These are phyloP conservation scores for Aspergillus fischeri DNA, from an alignment of 2,329 filamentous ascomycete species.

Conservation along the genomic window DNA sequence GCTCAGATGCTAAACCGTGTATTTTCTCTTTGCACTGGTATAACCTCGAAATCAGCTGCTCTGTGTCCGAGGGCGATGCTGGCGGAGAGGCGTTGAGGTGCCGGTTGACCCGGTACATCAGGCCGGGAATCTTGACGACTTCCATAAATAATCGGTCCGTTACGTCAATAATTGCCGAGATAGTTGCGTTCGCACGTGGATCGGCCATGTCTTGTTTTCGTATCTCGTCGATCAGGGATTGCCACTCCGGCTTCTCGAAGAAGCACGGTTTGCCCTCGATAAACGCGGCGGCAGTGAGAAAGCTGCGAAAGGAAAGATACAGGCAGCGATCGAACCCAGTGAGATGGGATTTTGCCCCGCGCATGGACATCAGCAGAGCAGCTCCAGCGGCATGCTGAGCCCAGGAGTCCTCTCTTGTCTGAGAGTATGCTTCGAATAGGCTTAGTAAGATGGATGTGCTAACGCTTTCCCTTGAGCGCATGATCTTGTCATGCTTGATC, in stretches of 20 bases:
- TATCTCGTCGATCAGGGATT: constrained; percentile 23
- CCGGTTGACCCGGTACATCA: constrained; percentile 12
- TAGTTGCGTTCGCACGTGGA: constrained; percentile 14
- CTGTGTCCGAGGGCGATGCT: background rate
- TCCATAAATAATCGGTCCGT: constrained; percentile 23
- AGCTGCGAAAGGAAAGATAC: constrained; percentile 33
- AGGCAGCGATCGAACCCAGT: constrained; percentile 29
- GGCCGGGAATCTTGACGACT: constrained; percentile 19
- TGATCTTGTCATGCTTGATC: constrained; percentile 18
- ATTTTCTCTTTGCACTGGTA: background rate
- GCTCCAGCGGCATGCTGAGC: constrained; percentile 31
- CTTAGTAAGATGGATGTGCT: constrained; percentile 32
- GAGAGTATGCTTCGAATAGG: constrained; percentile 33
- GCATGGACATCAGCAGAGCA: constrained; percentile 27
- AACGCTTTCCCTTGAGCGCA: constrained; percentile 27
- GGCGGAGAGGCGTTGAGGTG: constrained; percentile 4
- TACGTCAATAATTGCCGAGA: constrained; percentile 21
- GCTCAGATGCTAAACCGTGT: constrained; percentile 1
- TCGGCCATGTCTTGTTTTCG: constrained; percentile 23
- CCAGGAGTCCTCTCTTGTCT: constrained; percentile 30
- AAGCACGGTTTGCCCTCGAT: constrained; percentile 28
- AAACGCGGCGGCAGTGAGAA: constrained; percentile 30
- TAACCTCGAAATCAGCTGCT: background rate
- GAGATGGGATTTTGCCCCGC: constrained; percentile 27
- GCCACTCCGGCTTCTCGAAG: constrained; percentile 29